Conservation (phyloP, 306 rosid genomes). For the Potentilla sterilis region DNA sequence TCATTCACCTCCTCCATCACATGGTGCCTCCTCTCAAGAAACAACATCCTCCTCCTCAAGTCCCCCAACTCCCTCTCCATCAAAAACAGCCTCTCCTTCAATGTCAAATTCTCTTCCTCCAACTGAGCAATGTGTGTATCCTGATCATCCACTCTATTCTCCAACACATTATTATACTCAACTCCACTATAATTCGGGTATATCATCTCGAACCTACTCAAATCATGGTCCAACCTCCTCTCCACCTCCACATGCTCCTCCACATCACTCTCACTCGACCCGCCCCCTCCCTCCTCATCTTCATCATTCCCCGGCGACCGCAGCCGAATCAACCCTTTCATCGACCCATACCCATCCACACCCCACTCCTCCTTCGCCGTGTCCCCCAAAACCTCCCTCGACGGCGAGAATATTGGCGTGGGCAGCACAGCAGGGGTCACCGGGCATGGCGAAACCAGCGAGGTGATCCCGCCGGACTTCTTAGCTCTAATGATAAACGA, state of each 20-base stretch:
- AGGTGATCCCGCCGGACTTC: conserved; percentile 65
- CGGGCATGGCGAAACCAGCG: conserved; percentile 79
- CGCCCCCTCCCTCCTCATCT: conserved; percentile 44
- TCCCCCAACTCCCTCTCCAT: conserved; percentile 86
- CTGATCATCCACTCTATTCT: conserved; percentile 93
- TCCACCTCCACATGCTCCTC: conserved; percentile 94
- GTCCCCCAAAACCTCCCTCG: conserved; percentile 57
- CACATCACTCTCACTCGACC: conserved; percentile 85
- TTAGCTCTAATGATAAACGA: conserved; percentile 70
- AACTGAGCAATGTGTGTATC: conserved; percentile 84
- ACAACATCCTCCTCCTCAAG: conserved; percentile 69
- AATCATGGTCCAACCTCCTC: conserved; percentile 85
- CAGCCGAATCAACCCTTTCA: conserved; percentile 78
- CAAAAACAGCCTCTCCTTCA: conserved; percentile 84
- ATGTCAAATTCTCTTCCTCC: conserved; percentile 88
- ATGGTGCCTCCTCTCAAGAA: conserved; percentile 42
- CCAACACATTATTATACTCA: conserved; percentile 70
- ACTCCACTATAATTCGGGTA: conserved; percentile 70
- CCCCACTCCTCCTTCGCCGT: conserved; percentile 86
- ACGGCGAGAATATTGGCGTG: conserved; percentile 61
- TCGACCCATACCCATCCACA: conserved; percentile 75
- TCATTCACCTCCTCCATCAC: conserved; percentile 32
- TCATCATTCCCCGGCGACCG: conserved; percentile 44
- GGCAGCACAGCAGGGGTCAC: conserved; percentile 91
- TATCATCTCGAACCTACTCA: conserved; percentile 92